phyloP scores from a whole-genome alignment of 2,329 filamentous ascomycete species.

The Elsinoe necatrix region DNA sequence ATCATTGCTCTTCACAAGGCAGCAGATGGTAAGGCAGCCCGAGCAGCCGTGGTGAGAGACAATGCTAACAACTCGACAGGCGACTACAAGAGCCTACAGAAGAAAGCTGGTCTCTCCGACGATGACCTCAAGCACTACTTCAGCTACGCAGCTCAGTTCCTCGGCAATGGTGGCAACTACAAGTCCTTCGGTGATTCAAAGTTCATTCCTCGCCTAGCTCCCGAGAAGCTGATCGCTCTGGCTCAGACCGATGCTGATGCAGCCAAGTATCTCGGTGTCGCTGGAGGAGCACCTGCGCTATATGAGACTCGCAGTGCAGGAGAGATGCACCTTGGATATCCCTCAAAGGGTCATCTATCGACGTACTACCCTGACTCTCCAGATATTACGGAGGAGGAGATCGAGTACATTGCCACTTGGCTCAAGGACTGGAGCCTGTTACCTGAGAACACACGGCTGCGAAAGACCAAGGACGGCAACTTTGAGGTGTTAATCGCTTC shows the following conservation, averaged over 20 bases:
- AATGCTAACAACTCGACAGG: conserved; percentile 25
- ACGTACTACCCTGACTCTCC: conserved; percentile 45
- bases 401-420: conserved; percentile 39
- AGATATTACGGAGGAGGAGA: conserved; percentile 41
- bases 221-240: conserved; percentile 37
- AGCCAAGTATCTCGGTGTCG: conserved; percentile 34
- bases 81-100: conserved; percentile 40
- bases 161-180: conserved; percentile 49
- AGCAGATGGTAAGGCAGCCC: conserved; percentile 27
- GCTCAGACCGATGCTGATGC: conserved; percentile 34
- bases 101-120: conserved; percentile 35
- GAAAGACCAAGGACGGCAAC: conserved; percentile 35
- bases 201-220: conserved; percentile 42
- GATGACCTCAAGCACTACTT: conserved; percentile 35
- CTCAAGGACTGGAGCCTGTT: conserved; percentile 39
- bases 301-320: conserved; percentile 36
- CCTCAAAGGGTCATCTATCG: conserved; percentile 40
- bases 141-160: conserved; percentile 39
- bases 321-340: conserved; percentile 43
- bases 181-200: conserved; percentile 45
- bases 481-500: conserved; percentile 44
- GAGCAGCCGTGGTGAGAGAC: not conserved
- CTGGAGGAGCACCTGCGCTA: conserved; percentile 34
- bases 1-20: conserved; percentile 43
- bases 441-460: conserved; percentile 44